Base-by-base conservation (phyloP, 1,284 basidiomycete genomes). In the Schizophyllum commune region DNA sequence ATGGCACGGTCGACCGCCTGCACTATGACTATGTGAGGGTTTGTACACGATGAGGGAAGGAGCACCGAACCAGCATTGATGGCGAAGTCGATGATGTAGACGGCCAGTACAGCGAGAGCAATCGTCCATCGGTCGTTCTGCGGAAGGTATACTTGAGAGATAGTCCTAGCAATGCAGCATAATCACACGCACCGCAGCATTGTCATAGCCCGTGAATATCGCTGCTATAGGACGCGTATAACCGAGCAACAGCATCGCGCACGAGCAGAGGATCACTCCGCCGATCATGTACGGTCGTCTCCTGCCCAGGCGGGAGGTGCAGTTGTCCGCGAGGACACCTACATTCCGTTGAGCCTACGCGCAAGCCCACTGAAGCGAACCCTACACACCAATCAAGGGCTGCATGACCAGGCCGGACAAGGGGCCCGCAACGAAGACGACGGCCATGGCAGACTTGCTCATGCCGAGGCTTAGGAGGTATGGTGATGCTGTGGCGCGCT, bases 371-470 rank as follows among this genome's bases (percentile, higher is more conserved):
- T 47, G 2, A 13, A 11, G 39, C 39, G 8, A 4, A 13, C 17
- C 9, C 13, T 8, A 17, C 39, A 17, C 39, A 63, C 93, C 94
- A 65, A 98, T 91, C 57, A 97, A 72, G 0, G 96, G 96, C 71
- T 98, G 96, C 66, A 96, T 90, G 55, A 98, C 79, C 15, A 98
- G 81, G 1, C 96, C 96, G 0, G 91, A 92, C 2, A 98, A 74
- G 0, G 96, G 96, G 0, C 95, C 96, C 0, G 96, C 96, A 34
- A 98, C 81, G 75, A 98, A 97, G 17, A 98, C 96, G 32, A 93
- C 80, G 4, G 94, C 89, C 79, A 96, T 94, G 63, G 82, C 81
- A 11, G 92, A 88, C 74, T 96, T 96, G 17, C 89, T 87, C 17
- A 98, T 77, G 4, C 96, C 96, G 0, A 98, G 84, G 0, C 92